Conservation (phyloP, 2,329 filamentous ascomycete genomes). For the Sordariomycetes sp. region DNA sequence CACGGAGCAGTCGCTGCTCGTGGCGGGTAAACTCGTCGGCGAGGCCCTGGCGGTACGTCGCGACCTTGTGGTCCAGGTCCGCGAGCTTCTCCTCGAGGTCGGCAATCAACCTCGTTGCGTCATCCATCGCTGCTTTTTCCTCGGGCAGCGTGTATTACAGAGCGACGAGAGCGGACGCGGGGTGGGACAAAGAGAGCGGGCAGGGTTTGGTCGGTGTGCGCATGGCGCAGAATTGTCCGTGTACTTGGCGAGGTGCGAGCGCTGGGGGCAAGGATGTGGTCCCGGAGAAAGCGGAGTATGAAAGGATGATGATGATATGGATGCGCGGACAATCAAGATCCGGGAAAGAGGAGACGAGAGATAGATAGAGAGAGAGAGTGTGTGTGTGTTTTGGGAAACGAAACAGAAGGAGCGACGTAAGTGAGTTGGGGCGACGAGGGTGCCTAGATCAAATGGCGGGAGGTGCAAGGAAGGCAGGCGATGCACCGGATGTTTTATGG, state of each 20-base stretch:
- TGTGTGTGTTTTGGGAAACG: background rate
- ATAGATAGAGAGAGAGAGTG: background rate
- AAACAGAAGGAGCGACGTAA: background rate
- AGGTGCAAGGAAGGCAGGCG: background rate
- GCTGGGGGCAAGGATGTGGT: background rate
- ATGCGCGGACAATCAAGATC: background rate
- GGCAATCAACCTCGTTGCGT: conserved; percentile 26
- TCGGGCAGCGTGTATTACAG: background rate
- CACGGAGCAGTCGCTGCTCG: conserved; percentile 33
- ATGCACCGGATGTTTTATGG: background rate
- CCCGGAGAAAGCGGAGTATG: background rate
- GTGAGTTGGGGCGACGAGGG: background rate
- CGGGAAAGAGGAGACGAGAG: too few relatives aligned
- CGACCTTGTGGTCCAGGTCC: conserved; percentile 44
- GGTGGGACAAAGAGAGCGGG: background rate
- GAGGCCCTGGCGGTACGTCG: conserved; percentile 41
- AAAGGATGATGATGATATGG: background rate
- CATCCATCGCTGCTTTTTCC: conserved; percentile 1
- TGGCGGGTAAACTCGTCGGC: conserved; percentile 42
- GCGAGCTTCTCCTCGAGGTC: conserved; percentile 39
- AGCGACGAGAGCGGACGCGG: background rate
- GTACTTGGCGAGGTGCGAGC: background rate
- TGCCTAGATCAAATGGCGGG: background rate
- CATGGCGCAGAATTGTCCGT: background rate
- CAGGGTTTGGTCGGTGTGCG: conserved; percentile 1